phyloP scores from a whole-genome alignment of 108 stramenopile species.

The Conticribra weissflogii region DNA sequence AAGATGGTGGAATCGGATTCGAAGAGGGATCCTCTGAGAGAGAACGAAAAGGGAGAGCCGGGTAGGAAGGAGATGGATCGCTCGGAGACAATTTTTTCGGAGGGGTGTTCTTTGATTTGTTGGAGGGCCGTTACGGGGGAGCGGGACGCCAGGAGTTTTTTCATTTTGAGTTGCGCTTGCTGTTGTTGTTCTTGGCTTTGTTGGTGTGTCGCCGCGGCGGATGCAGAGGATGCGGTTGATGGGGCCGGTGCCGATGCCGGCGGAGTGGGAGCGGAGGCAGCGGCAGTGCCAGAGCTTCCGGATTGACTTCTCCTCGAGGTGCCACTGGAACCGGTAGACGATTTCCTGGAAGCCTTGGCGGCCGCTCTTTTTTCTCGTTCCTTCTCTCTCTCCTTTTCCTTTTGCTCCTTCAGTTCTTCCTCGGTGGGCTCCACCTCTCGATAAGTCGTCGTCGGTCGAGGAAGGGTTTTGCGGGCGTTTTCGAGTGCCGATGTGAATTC shows the following conservation, averaged over 20 bases:
- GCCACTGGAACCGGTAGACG: neutral
- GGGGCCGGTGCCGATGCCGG: neutral
- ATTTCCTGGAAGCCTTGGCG: neutral
- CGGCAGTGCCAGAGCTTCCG: neutral
- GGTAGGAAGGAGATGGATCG: slow-evolving; percentile 37
- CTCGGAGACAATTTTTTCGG: slow-evolving; percentile 24
- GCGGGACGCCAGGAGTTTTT: slow-evolving; percentile 25
- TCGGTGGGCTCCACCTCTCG: slow-evolving; percentile 21
- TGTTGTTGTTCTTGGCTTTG: slow-evolving; percentile 5
- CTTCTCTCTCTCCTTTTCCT: neutral
- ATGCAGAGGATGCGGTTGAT: slow-evolving; percentile 1
- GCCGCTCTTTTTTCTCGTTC: neutral
- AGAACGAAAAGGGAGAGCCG: slow-evolving; percentile 44
- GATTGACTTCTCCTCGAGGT: neutral
- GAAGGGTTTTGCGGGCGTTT: slow-evolving; percentile 35
- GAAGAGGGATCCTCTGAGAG: slow-evolving; percentile 28
- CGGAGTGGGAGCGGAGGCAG: neutral
- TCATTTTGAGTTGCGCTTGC: slow-evolving; percentile 12
- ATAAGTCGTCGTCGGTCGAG: slow-evolving; percentile 37
- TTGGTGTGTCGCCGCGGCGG: no score
- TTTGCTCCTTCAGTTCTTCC: slow-evolving; percentile 3
- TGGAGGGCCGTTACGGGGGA: slow-evolving; percentile 35
- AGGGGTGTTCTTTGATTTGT: slow-evolving; percentile 38
- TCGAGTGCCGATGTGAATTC: slow-evolving; percentile 38
- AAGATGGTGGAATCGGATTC: slow-evolving; percentile 41